Percentiles rank a stretch among this genome's conserved stretches.
These are phyloP conservation scores for Trypanosoma avium DNA, from an alignment of 208 protist genomes.

Conservation along the genomic window DNA sequence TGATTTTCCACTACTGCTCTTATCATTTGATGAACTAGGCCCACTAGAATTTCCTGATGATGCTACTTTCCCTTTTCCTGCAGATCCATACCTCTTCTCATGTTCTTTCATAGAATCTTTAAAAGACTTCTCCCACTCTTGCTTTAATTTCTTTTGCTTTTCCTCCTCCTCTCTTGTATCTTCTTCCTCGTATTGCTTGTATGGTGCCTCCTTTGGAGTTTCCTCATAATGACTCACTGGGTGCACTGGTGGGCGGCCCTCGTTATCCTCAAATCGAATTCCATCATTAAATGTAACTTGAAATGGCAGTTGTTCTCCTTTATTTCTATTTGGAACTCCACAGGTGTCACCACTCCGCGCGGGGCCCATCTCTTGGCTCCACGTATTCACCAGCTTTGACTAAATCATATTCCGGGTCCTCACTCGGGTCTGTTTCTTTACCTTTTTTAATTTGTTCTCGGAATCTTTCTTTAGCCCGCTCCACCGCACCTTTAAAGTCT, in stretches of 20 bases:
- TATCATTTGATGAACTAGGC: not conserved
- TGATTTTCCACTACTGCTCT: not conserved
- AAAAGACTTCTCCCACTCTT: slow-evolving; percentile 52
- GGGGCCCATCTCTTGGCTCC: slow-evolving; percentile 85
- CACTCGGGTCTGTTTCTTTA: slow-evolving; percentile 83
- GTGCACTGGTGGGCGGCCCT: slow-evolving; percentile 76
- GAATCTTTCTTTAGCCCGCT: slow-evolving; percentile 86
- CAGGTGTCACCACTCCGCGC: slow-evolving; percentile 88
- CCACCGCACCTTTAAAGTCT: slow-evolving; percentile 84
- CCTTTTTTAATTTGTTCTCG: slow-evolving; percentile 77
- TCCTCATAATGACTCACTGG: slow-evolving; percentile 82
- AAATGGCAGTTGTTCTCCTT: slow-evolving; percentile 62
- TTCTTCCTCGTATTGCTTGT: slow-evolving; percentile 63
- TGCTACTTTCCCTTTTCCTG: not conserved
- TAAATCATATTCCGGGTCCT: slow-evolving; percentile 88
- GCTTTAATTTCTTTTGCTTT: slow-evolving; percentile 32
- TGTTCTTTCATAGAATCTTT: slow-evolving; percentile 69
- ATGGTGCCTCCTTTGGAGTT: slow-evolving; percentile 78
- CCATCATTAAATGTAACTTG: slow-evolving; percentile 91
- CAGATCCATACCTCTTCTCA: slow-evolving; percentile 42
- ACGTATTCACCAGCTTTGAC: slow-evolving; percentile 87
- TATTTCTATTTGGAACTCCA: slow-evolving; percentile 77
- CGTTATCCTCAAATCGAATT: slow-evolving; percentile 86
- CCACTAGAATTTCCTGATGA: not conserved
- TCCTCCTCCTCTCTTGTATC: slow-evolving; percentile 53